Base-by-base conservation (phyloP, 169 alveolate genomes). In the Plasmodium gonderi region DNA sequence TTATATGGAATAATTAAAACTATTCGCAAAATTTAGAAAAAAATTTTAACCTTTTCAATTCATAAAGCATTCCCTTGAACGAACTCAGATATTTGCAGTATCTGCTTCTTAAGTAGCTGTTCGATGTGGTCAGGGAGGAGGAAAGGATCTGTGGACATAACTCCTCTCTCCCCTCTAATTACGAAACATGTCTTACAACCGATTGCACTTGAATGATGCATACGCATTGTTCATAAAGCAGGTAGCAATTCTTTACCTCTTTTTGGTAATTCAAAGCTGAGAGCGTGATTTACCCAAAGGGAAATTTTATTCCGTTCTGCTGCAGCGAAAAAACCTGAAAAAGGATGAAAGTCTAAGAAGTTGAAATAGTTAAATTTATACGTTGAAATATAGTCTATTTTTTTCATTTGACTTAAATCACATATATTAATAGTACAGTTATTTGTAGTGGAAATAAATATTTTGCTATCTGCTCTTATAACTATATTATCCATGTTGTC, bases 231-330 rank as follows among this genome's bases (percentile, higher is more conserved):
- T n/a, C n/a, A n/a, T n/a, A n/a, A n/a, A n/a, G n/a, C n/a, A n/a
- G n/a, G n/a, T n/a, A n/a, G n/a, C n/a, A n/a, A n/a, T n/a, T n/a
- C n/a, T n/a, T n/a, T n/a, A n/a, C n/a, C n/a, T n/a, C n/a, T n/a
- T n/a, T n/a, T n/a, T n/a, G 72, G 36, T 65, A 8, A 11, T 17
- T 38, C 74, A 65, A 36, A 82, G 23, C 40, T 68, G 23, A 65
- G 38, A 14, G 91, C 82, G 1, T 68, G 82, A 9, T 47, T 29
- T 5, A 23, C 64, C 91, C 82, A 68, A 44, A 82, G 2, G 36
- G 82, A 72, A 45, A 82, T 23, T 38, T 82, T 82, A 29, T 45
- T 45, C 31, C 44, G 74, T 26, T 82, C 82, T 23, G 91, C 76
- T 51, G 45, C 82, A 7, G 75, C 82, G 60, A 82, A 82, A 36